A percentile compares a stretch with the other conserved stretches of the same genome.
Conservation (phyloP, 2,329 filamentous ascomycete genomes). For the Alternaria sp. region DNA sequence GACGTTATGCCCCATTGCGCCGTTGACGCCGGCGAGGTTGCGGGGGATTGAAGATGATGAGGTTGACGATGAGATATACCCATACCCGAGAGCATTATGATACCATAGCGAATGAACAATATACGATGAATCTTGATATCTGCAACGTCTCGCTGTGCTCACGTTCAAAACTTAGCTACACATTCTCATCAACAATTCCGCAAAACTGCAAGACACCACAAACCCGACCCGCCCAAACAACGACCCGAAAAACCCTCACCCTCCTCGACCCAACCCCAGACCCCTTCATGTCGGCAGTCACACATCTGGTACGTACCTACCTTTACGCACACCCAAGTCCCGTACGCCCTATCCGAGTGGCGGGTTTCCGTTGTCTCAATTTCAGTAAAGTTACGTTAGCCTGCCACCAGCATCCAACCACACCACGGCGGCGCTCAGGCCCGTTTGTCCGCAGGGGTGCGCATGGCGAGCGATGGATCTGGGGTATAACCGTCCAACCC, state of each 20-base stretch:
- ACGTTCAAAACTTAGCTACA: neutral
- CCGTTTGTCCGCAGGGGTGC: constrained; percentile 12
- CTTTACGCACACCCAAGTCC: neutral
- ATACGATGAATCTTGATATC: neutral
- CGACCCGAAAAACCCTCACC: neutral
- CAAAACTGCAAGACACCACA: neutral
- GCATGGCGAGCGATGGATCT: neutral
- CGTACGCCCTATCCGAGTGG: neutral
- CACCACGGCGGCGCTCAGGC: constrained; percentile 9
- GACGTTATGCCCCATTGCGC: constrained; percentile 38
- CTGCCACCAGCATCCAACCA: neutral
- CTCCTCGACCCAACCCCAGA: neutral
- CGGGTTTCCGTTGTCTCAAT: neutral
- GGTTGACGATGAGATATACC: constrained; percentile 36
- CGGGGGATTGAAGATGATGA: constrained; percentile 32
- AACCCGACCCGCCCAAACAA: neutral
- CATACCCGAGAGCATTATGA: constrained; percentile 22
- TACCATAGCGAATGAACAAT: constrained; percentile 13
- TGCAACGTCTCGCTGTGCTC: neutral
- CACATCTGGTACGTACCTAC: neutral
- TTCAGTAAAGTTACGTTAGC: neutral
- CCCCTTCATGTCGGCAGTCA: constrained; percentile 7
- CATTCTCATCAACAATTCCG: neutral
- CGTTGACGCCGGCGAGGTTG: constrained; percentile 36
- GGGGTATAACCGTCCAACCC: neutral